phyloP scores from a whole-genome alignment of 495 filamentous ascomycete species.

The Trichoderma erinaceum region DNA sequence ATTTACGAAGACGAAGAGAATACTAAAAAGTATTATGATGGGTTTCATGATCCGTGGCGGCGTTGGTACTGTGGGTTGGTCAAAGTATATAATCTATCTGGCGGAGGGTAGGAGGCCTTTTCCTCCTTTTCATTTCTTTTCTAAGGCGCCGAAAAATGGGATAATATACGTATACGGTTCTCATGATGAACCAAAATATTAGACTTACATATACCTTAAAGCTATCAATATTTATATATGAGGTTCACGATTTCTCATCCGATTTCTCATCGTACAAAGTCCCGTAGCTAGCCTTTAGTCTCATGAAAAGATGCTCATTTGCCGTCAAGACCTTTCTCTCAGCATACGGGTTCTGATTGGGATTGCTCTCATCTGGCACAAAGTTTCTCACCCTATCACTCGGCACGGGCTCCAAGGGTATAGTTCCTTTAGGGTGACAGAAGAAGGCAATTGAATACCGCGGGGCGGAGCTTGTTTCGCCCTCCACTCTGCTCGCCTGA shows the following conservation, averaged over 20 bases:
- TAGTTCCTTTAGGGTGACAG: slow-evolving; percentile 73
- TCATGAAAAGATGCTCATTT: slow-evolving; percentile 69
- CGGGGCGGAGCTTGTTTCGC: slow-evolving; percentile 46
- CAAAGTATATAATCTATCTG: background rate
- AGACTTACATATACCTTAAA: background rate
- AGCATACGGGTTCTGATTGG: slow-evolving; percentile 36
- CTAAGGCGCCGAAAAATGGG: background rate
- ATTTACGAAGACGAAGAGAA: slow-evolving; percentile 28
- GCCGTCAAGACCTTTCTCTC: slow-evolving; percentile 67
- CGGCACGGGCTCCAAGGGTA: slow-evolving; percentile 67
- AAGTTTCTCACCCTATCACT: slow-evolving; percentile 46
- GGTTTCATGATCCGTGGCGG: slow-evolving; percentile 18
- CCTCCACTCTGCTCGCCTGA: slow-evolving; percentile 31
- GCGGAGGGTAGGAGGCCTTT: background rate
- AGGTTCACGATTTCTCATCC: slow-evolving; percentile 24
- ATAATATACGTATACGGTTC: background rate
- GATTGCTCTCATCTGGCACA: slow-evolving; percentile 28
- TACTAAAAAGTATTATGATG: slow-evolving; percentile 15
- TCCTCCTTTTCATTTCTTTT: no score
- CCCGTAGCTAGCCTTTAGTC: slow-evolving; percentile 69
- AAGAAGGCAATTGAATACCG: slow-evolving; percentile 89
- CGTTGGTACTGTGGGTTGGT: slow-evolving; percentile 14
- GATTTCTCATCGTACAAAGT: slow-evolving; percentile 36
- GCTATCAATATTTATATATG: background rate
- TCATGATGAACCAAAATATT: background rate